Evolutionary conservation across 2,329 filamentous ascomycete genomes (phyloP).

Genomic region (Fusarium mangiferae): DNA sequence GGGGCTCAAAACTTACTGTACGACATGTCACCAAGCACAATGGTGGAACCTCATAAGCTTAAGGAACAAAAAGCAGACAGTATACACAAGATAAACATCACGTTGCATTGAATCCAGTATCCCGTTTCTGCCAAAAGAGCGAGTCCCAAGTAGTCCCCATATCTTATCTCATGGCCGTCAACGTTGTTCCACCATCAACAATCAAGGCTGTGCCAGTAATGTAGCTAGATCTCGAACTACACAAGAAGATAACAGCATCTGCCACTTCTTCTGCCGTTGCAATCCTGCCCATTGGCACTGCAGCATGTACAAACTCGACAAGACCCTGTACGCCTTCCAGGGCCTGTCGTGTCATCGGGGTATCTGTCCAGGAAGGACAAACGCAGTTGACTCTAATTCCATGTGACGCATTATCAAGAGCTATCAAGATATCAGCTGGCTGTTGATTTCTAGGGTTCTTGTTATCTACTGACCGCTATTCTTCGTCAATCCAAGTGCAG

Average conservation of each 20-base stretch:
- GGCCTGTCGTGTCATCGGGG: not conserved
- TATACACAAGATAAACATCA: rapidly evolving
- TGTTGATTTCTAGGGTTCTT: not conserved
- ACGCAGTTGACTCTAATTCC: not conserved
- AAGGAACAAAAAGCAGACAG: not conserved
- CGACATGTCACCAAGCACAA: not conserved
- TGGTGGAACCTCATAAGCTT: not conserved
- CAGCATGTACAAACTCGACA: not conserved
- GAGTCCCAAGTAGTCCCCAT: rapidly evolving
- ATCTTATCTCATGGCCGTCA: not conserved
- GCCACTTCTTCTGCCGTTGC: not conserved
- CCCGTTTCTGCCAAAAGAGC: rapidly evolving
- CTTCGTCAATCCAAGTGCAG: not conserved
- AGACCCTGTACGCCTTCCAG: not conserved
- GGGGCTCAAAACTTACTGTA: not conserved
- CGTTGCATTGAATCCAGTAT: too few species aligned
- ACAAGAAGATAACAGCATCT: not conserved
- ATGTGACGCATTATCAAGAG: not conserved
- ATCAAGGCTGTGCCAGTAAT: not conserved
- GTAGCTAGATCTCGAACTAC: not conserved
- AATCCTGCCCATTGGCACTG: not conserved
- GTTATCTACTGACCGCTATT: not conserved
- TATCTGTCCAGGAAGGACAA: not conserved
- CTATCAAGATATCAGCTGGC: not conserved
- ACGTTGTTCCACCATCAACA: not conserved